These are phyloP conservation scores for Suhomyces faveliae DNA, from an alignment of 805 yeast genomes.

Conservation along the genomic window DNA sequence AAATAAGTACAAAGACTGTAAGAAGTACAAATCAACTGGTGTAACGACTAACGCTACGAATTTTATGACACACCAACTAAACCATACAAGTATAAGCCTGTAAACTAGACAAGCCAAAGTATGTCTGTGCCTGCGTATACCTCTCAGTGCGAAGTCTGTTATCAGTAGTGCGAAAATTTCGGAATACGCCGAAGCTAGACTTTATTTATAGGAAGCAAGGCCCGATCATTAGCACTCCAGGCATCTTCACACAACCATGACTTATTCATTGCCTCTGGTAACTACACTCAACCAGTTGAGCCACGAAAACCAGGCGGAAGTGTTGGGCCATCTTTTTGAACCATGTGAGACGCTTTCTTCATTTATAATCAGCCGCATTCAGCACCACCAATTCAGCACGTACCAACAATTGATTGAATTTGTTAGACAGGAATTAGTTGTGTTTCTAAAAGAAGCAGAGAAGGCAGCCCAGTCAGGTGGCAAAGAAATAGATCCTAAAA, in stretches of 20 bases:
- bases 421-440: constrained; percentile 38
- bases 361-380: constrained; percentile 29
- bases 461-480: constrained; percentile 19
- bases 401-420: constrained; percentile 45
- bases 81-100: too few relatives aligned
- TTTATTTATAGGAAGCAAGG: background rate
- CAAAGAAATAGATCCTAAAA: constrained; percentile 21
- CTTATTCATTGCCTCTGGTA: constrained; percentile 3
- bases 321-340: constrained; percentile 62
- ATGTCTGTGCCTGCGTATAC: too few relatives aligned
- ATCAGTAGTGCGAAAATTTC: background rate
- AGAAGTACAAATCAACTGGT: too few relatives aligned
- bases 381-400: constrained; percentile 13
- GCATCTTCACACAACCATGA: too few relatives aligned
- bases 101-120: too few relatives aligned
- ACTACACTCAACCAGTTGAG: constrained; percentile 15
- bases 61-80: too few relatives aligned
- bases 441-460: constrained; percentile 26
- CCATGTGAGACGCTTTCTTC: constrained; percentile 51
- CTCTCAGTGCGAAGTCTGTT: too few relatives aligned
- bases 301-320: constrained; percentile 28
- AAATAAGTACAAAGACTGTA: too few relatives aligned
- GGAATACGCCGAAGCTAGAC: background rate
- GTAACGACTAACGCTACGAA: too few relatives aligned
- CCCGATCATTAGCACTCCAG: background rate